Percentiles rank a stretch among this genome's conserved stretches.
Conservation (phyloP, 768 basidiomycete genomes). For the Kwoniella heveanensis region DNA sequence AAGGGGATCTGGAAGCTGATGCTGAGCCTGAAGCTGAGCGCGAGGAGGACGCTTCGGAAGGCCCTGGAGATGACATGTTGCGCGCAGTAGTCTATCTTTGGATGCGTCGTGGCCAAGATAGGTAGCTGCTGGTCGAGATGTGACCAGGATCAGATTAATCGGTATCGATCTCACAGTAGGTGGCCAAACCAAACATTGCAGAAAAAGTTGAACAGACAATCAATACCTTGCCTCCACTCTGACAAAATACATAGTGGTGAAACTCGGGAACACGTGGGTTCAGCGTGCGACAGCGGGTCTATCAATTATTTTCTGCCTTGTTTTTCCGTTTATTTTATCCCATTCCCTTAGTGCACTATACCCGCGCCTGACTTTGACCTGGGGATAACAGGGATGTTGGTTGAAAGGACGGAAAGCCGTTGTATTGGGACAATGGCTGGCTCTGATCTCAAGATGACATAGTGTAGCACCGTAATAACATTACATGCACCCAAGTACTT, state of each 20-base stretch:
- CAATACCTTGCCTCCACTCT: conserved; percentile 1
- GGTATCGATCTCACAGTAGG: background rate
- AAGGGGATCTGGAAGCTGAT: conserved; percentile 16
- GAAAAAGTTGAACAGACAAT: conserved; percentile 13
- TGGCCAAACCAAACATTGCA: conserved; percentile 10
- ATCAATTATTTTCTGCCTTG: conserved; percentile 3
- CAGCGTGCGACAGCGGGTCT: background rate
- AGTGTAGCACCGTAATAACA: too few relatives aligned
- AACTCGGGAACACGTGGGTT: background rate
- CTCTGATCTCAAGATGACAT: too few relatives aligned
- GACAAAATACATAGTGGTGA: too few relatives aligned
- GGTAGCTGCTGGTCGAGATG: too few relatives aligned
- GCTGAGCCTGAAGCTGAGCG: conserved; percentile 15
- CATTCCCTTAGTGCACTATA: background rate
- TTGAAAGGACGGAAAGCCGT: background rate
- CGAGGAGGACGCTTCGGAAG: conserved; percentile 26
- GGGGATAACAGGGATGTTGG: background rate
- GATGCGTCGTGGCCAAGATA: too few relatives aligned
- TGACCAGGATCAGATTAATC: background rate
- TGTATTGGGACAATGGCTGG: too few relatives aligned
- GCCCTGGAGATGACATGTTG: conserved; percentile 8
- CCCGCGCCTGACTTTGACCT: conserved; percentile 24
- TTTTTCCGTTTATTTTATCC: conserved; percentile 24
- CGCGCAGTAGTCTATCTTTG: background rate
- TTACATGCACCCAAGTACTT: too few relatives aligned